Conservation (phyloP, 176 grass and related monocot species). For the Oryza brachyantha region DNA sequence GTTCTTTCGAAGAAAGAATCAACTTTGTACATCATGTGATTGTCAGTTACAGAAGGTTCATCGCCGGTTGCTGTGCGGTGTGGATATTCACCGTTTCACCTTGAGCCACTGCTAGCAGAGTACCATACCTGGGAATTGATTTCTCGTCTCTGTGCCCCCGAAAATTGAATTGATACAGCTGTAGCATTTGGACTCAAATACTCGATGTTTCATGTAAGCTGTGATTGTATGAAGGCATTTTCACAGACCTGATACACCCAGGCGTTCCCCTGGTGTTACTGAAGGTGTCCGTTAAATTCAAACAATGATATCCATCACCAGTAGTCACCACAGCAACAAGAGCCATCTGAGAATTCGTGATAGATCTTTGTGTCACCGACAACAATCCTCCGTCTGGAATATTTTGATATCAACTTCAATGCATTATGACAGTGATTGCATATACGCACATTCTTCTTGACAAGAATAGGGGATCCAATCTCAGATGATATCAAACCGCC, state of each 20-base stretch:
- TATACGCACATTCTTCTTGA: conserved; percentile 90
- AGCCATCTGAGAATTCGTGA: conserved; percentile 76
- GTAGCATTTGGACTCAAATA: not conserved
- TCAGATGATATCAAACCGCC: conserved; percentile 69
- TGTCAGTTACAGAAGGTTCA: conserved; percentile 24
- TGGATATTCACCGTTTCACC: not conserved
- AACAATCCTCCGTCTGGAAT: conserved; percentile 56
- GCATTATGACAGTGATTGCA: conserved; percentile 77
- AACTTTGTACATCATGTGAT: conserved; percentile 13
- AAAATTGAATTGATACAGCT: conserved; percentile 8
- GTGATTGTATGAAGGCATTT: not conserved
- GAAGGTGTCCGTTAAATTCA: not conserved
- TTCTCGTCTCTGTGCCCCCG: not conserved
- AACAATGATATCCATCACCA: conserved; percentile 42
- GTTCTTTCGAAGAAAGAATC: not conserved
- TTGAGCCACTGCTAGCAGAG: not conserved
- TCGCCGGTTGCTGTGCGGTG: too few relatives aligned
- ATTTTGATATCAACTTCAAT: conserved; percentile 76
- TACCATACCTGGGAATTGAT: not conserved
- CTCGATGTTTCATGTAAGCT: not conserved
- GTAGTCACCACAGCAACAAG: conserved; percentile 84
- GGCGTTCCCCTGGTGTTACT: not conserved
- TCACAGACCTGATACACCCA: not conserved
- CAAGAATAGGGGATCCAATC: conserved; percentile 56
- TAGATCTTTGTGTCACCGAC: conserved; percentile 72